Base-by-base conservation (phyloP, 2,329 filamentous ascomycete genomes). In the Claviceps citrina region DNA sequence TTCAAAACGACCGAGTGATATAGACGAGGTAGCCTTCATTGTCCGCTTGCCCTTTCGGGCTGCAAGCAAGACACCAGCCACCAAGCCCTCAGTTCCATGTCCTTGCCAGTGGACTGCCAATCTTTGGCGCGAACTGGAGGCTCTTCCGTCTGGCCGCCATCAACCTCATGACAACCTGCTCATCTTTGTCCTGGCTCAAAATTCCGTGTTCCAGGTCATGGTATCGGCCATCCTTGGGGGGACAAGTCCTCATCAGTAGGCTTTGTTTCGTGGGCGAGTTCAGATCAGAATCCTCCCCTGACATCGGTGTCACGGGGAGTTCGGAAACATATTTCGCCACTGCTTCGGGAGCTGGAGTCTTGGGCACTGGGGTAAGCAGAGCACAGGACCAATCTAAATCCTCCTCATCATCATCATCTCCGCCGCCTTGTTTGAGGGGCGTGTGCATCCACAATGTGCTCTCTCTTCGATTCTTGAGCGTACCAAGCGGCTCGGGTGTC, bases 141-240 rank as follows among this genome's bases (percentile, higher is more conserved):
- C 80, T 89, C 71, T 84, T 85, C 44, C 83, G 69, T 44, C 81
- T 68, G 1, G 81, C 81, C 9, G 78, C 76, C 67, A 83, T 75
- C 44, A 87, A 62, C 36, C 76, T 67, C 58, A 73, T 67, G 45
- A 76, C 61, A 41, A 81, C 65, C 16, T 63, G 64, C 50, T 72
- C 64, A 50, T 78, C 70, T 57, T 72, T 72, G 38, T 70, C 63
- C 37, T 57, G 59, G 41, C 57, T 59, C 41, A 76, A 52, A 4
- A 72, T 55, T 1, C 64, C 64, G 5, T 58, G 52, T 10, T 65
- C 67, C 37, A 69, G 52, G 39, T 66, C 58, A 27, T 49, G 44
- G 42, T 51, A 57, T 12, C 46, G 46, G 33, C 52, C 61, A 15
- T 61, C 55, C 57, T 72, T 73, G 1, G 70, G 66, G 30, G 72